Evolutionary conservation across 345 rosid species (phyloP), one percentile per base, ranked within the genome.

Genomic region (Eucalyptus globulus): DNA sequence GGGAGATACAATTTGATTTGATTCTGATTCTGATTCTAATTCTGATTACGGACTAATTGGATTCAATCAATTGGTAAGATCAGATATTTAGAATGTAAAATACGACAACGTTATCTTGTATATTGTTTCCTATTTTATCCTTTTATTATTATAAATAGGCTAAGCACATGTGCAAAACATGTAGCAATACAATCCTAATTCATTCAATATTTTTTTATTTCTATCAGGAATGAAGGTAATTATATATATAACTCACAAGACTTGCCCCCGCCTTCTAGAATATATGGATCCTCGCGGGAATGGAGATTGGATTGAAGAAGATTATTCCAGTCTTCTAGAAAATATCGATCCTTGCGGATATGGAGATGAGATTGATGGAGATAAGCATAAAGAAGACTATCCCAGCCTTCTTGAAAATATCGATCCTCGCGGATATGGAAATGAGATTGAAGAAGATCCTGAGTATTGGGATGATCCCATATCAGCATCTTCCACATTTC

Each of bases 201-300:
- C 13, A 29, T 56, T 22, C 62, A 2, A 56, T 22, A 22, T 56
- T 56, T 56, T 56, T 56, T 22, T 3, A 54, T 22, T 22, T 56
- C 3, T 56, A 22, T 56, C 1, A 1, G 0, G 3, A 9, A 22
- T 56, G 27, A 22, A 22, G 27, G 60, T 1, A 21, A 56, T 56
- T 56, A 0, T 56, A 9, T 56, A 0, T 0, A 56, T 56, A 22
- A 56, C 65, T 58, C 65, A 58, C 62, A 0, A 4, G 1, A 54
- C 0, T 21, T 0, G 4, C 1, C n/a, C n/a, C n/a, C n/a, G n/a
- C n/a, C n/a, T n/a, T n/a, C n/a, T n/a, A n/a, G n/a, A n/a, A n/a
- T n/a, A n/a, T n/a, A n/a, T n/a, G n/a, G n/a, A n/a, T n/a, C n/a
- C n/a, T n/a, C n/a, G n/a, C n/a, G n/a, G n/a, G 1, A 51, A 51